Percentiles rank a stretch among this genome's conserved stretches.
Evolutionary conservation across 1,284 basidiomycete genomes (phyloP).

Genomic region (Hemileia vastatrix): DNA sequence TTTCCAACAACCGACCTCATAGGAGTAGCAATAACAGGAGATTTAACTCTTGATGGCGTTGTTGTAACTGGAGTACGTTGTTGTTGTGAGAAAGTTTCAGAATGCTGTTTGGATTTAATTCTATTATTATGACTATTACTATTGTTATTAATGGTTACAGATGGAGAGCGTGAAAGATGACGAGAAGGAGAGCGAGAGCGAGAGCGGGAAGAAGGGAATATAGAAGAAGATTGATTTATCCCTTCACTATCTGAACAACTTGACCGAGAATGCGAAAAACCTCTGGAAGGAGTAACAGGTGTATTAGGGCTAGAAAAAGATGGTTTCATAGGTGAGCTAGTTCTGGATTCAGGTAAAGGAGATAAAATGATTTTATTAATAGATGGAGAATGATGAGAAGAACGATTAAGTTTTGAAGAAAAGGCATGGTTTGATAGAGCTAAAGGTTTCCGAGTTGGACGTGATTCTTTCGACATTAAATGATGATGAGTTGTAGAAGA

Average conservation of each 20-base stretch:
- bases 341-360: neutral
- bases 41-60: too few relatives aligned
- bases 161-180: neutral
- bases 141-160: neutral
- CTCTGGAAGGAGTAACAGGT: neutral
- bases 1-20: too few relatives aligned
- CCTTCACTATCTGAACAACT: too few relatives aligned
- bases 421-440: neutral
- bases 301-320: neutral
- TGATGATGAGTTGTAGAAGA: neutral
- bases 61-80: too few relatives aligned
- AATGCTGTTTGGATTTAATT: conserved; percentile 3
- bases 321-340: neutral
- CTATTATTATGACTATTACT: conserved; percentile 9
- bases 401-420: neutral
- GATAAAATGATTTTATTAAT: neutral
- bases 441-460: neutral
- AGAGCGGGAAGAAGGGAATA: too few relatives aligned
- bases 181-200: too few relatives aligned
- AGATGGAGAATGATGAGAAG: neutral
- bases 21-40: too few relatives aligned
- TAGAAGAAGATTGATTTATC: neutral
- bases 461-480: neutral
- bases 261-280: too few relatives aligned
- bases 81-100: too few relatives aligned